Evolutionary conservation across 2,329 filamentous ascomycete genomes (phyloP), one percentile per base, ranked within the genome.

Genomic region (Gnomoniopsis sp.): DNA sequence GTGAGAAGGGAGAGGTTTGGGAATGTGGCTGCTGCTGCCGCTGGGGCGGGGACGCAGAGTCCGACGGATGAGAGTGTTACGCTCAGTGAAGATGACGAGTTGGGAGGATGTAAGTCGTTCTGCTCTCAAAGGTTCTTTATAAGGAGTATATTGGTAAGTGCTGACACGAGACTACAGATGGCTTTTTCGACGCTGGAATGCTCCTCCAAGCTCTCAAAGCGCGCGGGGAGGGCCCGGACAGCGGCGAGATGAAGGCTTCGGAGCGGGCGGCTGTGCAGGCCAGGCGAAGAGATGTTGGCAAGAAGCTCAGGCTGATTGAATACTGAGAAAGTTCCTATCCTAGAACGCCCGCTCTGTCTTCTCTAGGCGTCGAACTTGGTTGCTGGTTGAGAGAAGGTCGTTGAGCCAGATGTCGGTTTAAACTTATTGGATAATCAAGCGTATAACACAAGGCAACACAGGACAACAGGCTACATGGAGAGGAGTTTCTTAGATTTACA

Each of bases 141-240:
- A 38, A 38, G 8, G 34, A 38, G n/a, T 38, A 15, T 8, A 38
- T 8, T 8, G 8, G 34, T 38, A 38, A 38, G 15, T 38, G 34
- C 34, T 38, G 15, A 38, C 34, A 38, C 15, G 34, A 15, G 34
- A 38, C 53, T 62, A n/a, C 70, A 96, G 93, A 97, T 79, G 93
- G 93, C 34, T 97, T 98, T 79, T 98, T 98, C 75, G 93, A 98
- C 71, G 92, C 93, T 0, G 93, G 93, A 15, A 96, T 97, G 91
- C 83, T 97, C 6, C 80, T 95, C 23, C 90, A 96, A 71, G 91
- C 92, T 1, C 84, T 96, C 59, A 93, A 93, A 70, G 88, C 88
- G 2, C 83, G 88, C 53, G 81, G 82, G 17, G 80, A 85, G 58
- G 78, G 76, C 3, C 72, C 77, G 6, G 81, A 84, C 55, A 68